These are phyloP conservation scores for Pichia sp. DNA, from an alignment of 1,139 yeast genomes.

Conservation along the genomic window DNA sequence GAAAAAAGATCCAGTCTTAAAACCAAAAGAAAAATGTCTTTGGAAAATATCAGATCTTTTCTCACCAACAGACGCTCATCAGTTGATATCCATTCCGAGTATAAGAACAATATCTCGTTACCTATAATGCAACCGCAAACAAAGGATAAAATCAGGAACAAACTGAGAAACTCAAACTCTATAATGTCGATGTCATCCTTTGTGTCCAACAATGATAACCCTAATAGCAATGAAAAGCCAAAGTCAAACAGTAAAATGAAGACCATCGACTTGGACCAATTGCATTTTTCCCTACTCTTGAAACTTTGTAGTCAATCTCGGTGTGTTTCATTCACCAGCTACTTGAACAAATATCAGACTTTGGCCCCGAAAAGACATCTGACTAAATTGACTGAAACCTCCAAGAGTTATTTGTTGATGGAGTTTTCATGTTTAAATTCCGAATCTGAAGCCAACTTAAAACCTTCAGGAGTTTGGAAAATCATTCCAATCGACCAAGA, in stretches of 20 bases:
- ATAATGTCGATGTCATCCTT: slow-evolving; percentile 36
- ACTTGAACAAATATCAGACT: slow-evolving; percentile 25
- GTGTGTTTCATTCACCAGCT: slow-evolving; percentile 32
- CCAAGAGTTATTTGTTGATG: slow-evolving; percentile 29
- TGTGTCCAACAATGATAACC: slow-evolving; percentile 9
- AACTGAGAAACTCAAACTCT: slow-evolving; percentile 51
- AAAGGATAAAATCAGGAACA: slow-evolving; percentile 49
- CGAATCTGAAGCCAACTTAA: slow-evolving; percentile 23
- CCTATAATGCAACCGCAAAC: slow-evolving; percentile 56
- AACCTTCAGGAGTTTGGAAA: slow-evolving; percentile 38
- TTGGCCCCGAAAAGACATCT: slow-evolving; percentile 13
- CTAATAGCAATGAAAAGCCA: background rate
- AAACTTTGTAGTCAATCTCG: slow-evolving; percentile 35
- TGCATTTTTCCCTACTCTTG: slow-evolving; percentile 35
- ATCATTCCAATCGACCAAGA: slow-evolving; percentile 49
- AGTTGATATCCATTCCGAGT: slow-evolving; percentile 19
- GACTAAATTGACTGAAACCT: slow-evolving; percentile 5
- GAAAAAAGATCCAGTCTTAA: slow-evolving; percentile 13
- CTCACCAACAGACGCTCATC: slow-evolving; percentile 16
- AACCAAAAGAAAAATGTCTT: slow-evolving; percentile 14
- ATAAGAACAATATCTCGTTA: slow-evolving; percentile 45
- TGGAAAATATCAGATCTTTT: slow-evolving; percentile 17
- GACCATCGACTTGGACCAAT: slow-evolving; percentile 22
- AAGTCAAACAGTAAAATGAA: slow-evolving; percentile 6
- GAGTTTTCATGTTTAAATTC: slow-evolving; percentile 49